These are phyloP conservation scores for Eucalyptus albens DNA, from an alignment of 345 rosid genomes.

Conservation along the genomic window DNA sequence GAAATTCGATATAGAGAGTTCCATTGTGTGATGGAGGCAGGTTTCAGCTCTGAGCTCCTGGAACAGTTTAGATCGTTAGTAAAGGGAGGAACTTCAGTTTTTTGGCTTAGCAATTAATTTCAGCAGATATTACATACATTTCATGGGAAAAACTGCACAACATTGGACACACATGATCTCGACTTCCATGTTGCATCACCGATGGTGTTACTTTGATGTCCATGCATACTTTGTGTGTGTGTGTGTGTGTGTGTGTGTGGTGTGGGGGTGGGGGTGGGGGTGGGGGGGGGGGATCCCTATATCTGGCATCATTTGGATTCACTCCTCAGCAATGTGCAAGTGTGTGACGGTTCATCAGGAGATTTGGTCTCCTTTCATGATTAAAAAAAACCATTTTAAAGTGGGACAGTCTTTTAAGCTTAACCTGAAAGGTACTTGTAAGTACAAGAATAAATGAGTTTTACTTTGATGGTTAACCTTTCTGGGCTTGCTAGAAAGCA, in stretches of 20 bases:
- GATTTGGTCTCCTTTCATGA: not conserved
- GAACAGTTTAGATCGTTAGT: not conserved
- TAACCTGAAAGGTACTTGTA: not conserved
- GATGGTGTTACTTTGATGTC: not conserved
- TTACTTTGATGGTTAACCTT: not conserved
- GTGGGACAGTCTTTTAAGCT: not conserved
- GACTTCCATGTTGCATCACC: not conserved
- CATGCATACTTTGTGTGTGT: not conserved
- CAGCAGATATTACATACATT: not conserved
- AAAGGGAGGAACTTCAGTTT: not conserved
- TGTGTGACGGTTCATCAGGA: not conserved
- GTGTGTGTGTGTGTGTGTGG: too few relatives aligned
- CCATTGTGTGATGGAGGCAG: not conserved
- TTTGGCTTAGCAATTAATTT: not conserved
- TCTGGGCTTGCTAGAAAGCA: not conserved
- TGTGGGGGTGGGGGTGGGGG: too few relatives aligned
- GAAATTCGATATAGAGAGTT: not conserved
- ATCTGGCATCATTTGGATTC: not conserved
- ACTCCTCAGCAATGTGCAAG: not conserved
- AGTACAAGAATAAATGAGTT: not conserved
- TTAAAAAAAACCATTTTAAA: not conserved
- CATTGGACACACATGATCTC: not conserved
- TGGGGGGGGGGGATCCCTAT: accelerated
- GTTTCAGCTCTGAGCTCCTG: not conserved
- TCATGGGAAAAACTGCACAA: not conserved